A percentile compares a stretch with the other conserved stretches of the same genome.
Evolutionary conservation across 164 flowering plant genomes (phyloP).

Genomic region (Berberis thunbergii): DNA sequence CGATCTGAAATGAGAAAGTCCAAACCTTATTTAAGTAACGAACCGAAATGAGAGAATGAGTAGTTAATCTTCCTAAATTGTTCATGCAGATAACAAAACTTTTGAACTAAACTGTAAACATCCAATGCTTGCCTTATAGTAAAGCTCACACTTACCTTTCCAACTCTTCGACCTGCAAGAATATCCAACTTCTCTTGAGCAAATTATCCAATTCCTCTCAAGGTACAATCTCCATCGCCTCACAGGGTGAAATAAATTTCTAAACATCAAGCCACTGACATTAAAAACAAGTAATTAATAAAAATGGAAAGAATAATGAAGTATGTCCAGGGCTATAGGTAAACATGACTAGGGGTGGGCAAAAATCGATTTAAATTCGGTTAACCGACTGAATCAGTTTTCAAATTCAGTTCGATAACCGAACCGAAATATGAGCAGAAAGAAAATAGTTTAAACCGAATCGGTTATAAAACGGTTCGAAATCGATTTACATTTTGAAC

Average conservation of each 20-base stretch:
- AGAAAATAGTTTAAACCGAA: too few relatives aligned
- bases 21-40: background rate
- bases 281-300: background rate
- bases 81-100: too few relatives aligned
- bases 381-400: too few relatives aligned
- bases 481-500: too few relatives aligned
- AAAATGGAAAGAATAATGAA: too few relatives aligned
- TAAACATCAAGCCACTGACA: conserved; percentile 15
- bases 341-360: too few relatives aligned
- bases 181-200: conserved; percentile 33
- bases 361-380: too few relatives aligned
- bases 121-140: background rate
- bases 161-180: conserved; percentile 63
- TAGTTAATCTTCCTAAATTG: background rate
- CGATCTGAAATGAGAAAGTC: conserved; percentile 40
- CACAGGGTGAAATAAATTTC: conserved; percentile 91
- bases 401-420: too few relatives aligned
- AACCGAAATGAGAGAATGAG: background rate
- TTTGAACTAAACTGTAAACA: background rate
- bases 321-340: background rate
- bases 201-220: conserved; percentile 63
- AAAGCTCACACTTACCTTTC: conserved; percentile 40
- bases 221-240: conserved; percentile 88
- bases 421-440: too few relatives aligned
- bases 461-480: too few relatives aligned